Conservation (phyloP, 768 basidiomycete species). For the Hebeloma cylindrosporum region DNA sequence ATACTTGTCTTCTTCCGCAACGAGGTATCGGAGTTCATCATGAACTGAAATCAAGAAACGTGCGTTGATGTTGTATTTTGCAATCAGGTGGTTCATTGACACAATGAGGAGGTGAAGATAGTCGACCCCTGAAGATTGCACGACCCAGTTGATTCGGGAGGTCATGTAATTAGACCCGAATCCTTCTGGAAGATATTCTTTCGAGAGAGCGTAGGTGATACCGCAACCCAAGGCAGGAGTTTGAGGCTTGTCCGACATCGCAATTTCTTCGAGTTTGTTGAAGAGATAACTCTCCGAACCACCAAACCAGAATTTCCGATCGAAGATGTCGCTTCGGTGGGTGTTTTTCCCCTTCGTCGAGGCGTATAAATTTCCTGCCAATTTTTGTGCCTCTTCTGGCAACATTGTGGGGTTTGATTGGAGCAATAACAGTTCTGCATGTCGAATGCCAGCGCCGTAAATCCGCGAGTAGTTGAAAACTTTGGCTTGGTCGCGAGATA, state of each 20-base stretch:
- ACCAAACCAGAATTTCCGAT: constrained; percentile 92
- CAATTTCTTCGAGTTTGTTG: constrained; percentile 97
- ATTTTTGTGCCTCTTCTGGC: constrained; percentile 71
- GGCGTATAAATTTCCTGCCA: constrained; percentile 84
- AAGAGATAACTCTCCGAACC: constrained; percentile 96
- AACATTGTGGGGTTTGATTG: constrained; percentile 83
- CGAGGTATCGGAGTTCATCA: constrained; percentile 94
- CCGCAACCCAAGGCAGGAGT: constrained; percentile 95
- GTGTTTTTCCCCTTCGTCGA: constrained; percentile 94
- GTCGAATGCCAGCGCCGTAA: constrained; percentile 96
- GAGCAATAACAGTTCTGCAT: constrained; percentile 83
- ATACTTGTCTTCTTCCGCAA: constrained; percentile 84
- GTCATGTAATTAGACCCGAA: constrained; percentile 91
- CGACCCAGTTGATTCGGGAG: constrained; percentile 98
- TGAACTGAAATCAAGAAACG: constrained; percentile 96
- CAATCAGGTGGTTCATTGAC: constrained; percentile 86
- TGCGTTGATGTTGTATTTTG: constrained; percentile 80
- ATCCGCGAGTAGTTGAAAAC: constrained; percentile 99
- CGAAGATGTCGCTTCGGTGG: constrained; percentile 70
- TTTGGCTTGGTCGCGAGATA: constrained; percentile 93
- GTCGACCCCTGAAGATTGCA: constrained; percentile 97
- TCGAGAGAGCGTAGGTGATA: constrained; percentile 90
- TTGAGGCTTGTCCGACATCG: constrained; percentile 78
- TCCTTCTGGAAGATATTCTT: constrained; percentile 77
- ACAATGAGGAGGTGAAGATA: constrained; percentile 97